Evolutionary conservation across 345 rosid species (phyloP).

Genomic region (Carallia pectinifolia): DNA sequence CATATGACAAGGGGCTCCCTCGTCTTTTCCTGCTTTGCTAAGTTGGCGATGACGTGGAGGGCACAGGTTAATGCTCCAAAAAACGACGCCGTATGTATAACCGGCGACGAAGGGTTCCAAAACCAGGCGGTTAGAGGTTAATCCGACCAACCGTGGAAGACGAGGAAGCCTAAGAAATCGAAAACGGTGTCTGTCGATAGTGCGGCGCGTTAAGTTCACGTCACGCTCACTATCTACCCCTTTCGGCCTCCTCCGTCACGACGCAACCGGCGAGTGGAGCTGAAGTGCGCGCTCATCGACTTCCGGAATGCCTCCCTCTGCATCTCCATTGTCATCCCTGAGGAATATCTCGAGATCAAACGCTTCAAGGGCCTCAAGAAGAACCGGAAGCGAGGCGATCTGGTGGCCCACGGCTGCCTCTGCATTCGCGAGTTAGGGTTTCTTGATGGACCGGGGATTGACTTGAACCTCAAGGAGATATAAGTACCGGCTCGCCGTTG

Average conservation of each 20-base stretch:
- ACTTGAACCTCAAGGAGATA: slow-evolving; percentile 72
- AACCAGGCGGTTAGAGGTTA: too few species aligned
- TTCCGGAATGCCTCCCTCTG: slow-evolving; percentile 35
- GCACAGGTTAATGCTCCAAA: too few species aligned
- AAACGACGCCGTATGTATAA: too few species aligned
- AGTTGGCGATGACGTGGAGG: too few species aligned
- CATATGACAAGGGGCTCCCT: not conserved
- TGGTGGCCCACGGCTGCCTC: slow-evolving; percentile 68
- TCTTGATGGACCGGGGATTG: slow-evolving; percentile 52
- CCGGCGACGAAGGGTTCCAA: too few species aligned
- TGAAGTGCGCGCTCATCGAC: slow-evolving; percentile 64
- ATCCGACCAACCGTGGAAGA: too few species aligned
- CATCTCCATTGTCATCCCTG: too few species aligned
- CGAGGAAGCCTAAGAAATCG: slow-evolving; percentile 57
- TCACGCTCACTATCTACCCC: slow-evolving; percentile 60
- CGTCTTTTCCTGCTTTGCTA: not conserved
- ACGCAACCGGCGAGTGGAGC: slow-evolving; percentile 85
- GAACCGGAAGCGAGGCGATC: slow-evolving; percentile 70
- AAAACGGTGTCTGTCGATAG: slow-evolving; percentile 48
- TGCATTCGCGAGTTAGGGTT: slow-evolving; percentile 77
- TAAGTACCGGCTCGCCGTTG: slow-evolving; percentile 59
- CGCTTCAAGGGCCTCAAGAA: slow-evolving; percentile 78
- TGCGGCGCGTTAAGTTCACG: slow-evolving; percentile 56
- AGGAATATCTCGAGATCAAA: slow-evolving; percentile 22
- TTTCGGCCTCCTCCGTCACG: slow-evolving; percentile 46